These are phyloP conservation scores for Porphyrellus cyaneotinctus DNA, from an alignment of 768 basidiomycete genomes.

Conservation along the genomic window DNA sequence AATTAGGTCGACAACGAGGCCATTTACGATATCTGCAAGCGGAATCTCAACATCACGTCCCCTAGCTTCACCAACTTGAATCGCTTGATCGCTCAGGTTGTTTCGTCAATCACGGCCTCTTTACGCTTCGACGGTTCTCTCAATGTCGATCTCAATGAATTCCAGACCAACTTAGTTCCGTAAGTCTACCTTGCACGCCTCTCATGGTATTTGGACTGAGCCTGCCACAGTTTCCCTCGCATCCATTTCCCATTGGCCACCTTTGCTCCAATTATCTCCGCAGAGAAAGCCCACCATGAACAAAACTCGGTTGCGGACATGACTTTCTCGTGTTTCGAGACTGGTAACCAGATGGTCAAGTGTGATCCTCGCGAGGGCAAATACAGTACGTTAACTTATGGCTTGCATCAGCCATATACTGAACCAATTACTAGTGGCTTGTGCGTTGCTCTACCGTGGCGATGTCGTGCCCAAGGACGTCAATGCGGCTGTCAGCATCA, in stretches of 20 bases:
- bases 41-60: slow-evolving; percentile 78
- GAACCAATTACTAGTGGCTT: slow-evolving; percentile 45
- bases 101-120: slow-evolving; percentile 96
- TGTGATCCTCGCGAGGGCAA: slow-evolving; percentile 78
- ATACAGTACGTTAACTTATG: slow-evolving; percentile 47
- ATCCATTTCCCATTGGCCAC: slow-evolving; percentile 99
- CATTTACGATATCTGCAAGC: slow-evolving; percentile 76
- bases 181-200: slow-evolving; percentile 39
- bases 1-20: slow-evolving; percentile 79
- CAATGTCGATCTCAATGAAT: slow-evolving; percentile 85
- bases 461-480: slow-evolving; percentile 78
- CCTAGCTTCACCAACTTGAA: slow-evolving; percentile 96
- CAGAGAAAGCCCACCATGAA: slow-evolving; percentile 93
- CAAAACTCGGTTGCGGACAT: slow-evolving; percentile 98
- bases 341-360: slow-evolving; percentile 76
- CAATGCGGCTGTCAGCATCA: slow-evolving; percentile 66
- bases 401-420: background rate
- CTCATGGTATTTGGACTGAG: background rate
- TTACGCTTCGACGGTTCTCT: slow-evolving; percentile 62
- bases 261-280: slow-evolving; percentile 91
- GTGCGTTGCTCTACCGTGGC: slow-evolving; percentile 68
- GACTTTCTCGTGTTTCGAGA: slow-evolving; percentile 88
- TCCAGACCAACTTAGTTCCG: slow-evolving; percentile 99
- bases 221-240: slow-evolving; percentile 73
- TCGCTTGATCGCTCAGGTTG: slow-evolving; percentile 96